Evolutionary conservation across 1,284 basidiomycete genomes (phyloP).

Genomic region (Boletus semigastroideus): DNA sequence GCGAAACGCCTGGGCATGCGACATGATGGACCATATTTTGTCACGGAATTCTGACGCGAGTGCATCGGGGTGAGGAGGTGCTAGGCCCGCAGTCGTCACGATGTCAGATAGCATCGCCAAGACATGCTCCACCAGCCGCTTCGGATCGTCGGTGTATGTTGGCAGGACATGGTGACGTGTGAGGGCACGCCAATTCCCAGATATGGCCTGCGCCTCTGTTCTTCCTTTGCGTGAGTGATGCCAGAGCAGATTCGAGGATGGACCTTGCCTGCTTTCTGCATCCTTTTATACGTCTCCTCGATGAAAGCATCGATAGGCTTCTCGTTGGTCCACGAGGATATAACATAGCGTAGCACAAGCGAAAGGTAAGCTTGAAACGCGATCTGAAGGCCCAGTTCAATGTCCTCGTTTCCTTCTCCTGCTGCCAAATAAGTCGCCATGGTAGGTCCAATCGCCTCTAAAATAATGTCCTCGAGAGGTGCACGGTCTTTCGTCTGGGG

Average conservation of each 20-base stretch:
- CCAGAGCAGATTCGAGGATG: too few species aligned
- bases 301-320: background rate
- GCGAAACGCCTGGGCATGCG: background rate
- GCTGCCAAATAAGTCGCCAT: background rate
- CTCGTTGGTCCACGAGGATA: background rate
- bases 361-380: background rate
- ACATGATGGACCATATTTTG: background rate
- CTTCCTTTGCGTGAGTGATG: background rate
- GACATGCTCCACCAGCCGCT: background rate
- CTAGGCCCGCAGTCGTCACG: background rate
- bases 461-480: background rate
- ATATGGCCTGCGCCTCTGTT: background rate
- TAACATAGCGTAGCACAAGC: background rate
- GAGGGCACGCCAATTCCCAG: background rate
- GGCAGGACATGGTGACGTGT: background rate
- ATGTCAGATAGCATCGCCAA: background rate
- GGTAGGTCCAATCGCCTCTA: background rate
- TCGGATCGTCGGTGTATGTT: background rate
- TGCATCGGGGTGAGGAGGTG: background rate
- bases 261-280: constrained; percentile 1
- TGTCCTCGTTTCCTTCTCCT: background rate
- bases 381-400: background rate
- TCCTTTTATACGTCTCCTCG: background rate
- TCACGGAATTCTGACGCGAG: background rate
- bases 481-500: background rate